phyloP scores from a whole-genome alignment of 2,329 filamentous ascomycete genomes.

The Penicillium corylophilum region DNA sequence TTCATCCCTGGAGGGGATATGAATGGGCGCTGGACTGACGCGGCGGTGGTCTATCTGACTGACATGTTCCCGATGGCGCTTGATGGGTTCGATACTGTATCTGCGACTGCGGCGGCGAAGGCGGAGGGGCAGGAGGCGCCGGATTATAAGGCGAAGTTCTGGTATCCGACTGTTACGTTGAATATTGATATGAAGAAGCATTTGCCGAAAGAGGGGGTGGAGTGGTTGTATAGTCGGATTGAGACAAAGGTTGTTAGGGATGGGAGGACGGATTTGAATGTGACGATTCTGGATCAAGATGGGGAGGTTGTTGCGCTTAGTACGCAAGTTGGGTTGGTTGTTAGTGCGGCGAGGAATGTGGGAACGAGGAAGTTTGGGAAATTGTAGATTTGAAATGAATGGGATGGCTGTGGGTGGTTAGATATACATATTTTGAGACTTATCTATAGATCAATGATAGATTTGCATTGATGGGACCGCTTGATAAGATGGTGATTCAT shows the following conservation, averaged over 20 bases:
- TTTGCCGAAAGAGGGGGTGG: slow-evolving; percentile 65
- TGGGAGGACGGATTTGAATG: slow-evolving; percentile 72
- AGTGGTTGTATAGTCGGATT: slow-evolving; percentile 69
- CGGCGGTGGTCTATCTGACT: slow-evolving; percentile 62
- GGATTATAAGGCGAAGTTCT: slow-evolving; percentile 49
- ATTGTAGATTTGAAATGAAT: slow-evolving; percentile 16
- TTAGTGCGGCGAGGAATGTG: slow-evolving; percentile 64
- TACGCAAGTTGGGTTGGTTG: slow-evolving; percentile 65
- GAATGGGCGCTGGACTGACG: slow-evolving; percentile 60
- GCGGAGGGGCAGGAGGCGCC: slow-evolving; percentile 22
- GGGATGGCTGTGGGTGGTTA: neutral
- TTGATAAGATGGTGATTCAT: neutral
- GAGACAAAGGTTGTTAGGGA: slow-evolving; percentile 66
- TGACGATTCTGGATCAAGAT: slow-evolving; percentile 63
- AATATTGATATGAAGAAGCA: slow-evolving; percentile 76
- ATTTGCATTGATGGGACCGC: neutral
- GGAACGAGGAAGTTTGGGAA: slow-evolving; percentile 42
- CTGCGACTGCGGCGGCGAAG: slow-evolving; percentile 28
- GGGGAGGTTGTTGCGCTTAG: slow-evolving; percentile 67
- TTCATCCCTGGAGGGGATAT: slow-evolving; percentile 52
- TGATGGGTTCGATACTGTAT: slow-evolving; percentile 48
- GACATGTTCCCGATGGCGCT: slow-evolving; percentile 70
- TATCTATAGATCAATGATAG: slow-evolving; percentile 7
- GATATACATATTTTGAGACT: neutral
- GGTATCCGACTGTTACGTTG: slow-evolving; percentile 74